Conservation (phyloP, 352 stramenopile species). For the Phytophthora syringae region DNA sequence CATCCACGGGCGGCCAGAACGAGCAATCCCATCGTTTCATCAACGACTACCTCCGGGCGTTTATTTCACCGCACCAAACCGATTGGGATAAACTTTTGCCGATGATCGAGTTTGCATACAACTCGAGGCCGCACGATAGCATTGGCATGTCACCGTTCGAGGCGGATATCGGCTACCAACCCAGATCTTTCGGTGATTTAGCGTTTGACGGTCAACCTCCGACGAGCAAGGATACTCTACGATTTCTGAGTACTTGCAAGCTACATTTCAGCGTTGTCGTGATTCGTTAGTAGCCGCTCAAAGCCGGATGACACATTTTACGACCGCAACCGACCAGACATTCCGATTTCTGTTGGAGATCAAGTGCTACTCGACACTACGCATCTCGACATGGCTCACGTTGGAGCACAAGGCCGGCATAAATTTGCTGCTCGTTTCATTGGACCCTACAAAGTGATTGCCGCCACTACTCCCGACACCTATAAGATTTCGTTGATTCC, state of each 20-base stretch:
- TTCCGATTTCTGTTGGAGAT: not conserved
- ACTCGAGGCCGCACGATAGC: conserved; percentile 1
- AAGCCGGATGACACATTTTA: not conserved
- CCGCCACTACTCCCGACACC: not conserved
- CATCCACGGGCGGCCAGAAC: conserved; percentile 1
- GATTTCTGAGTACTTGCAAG: not conserved
- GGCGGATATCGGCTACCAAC: conserved; percentile 10
- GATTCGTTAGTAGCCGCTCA: not conserved
- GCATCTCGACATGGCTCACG: conserved; percentile 3
- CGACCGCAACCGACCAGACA: not conserved
- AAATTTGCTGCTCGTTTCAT: conserved; percentile 12
- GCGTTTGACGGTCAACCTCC: not conserved
- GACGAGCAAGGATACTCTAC: not conserved
- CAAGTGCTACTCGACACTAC: not conserved
- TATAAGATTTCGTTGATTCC: not conserved
- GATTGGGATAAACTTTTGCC: conserved; percentile 4
- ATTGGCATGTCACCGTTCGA: conserved; percentile 21
- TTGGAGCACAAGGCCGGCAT: not conserved
- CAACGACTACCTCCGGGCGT: conserved; percentile 1
- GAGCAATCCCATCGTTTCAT: conserved; percentile 4
- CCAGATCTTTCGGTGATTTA: not conserved
- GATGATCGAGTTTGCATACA: conserved; percentile 1
- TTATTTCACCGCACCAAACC: not conserved
- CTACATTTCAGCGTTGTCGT: not conserved
- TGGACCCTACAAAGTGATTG: conserved; percentile 2